Percentiles rank a stretch among this genome's conserved stretches.
Evolutionary conservation across 345 rosid species (phyloP).

Genomic region (Microthlaspi erraticum): DNA sequence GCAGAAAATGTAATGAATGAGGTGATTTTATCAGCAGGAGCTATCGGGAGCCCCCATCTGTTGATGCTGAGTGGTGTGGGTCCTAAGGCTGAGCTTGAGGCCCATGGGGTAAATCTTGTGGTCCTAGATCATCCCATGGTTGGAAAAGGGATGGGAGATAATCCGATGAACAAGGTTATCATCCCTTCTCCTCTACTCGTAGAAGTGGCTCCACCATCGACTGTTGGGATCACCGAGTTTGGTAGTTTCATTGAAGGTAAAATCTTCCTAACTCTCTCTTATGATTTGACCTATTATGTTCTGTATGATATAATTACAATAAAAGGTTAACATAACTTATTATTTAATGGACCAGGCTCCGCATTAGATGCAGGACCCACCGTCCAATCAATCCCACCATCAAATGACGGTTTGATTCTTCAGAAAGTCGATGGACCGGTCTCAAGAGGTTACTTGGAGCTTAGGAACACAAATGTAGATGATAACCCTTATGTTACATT

Average conservation of each 20-base stretch:
- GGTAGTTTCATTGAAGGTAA: slow-evolving; percentile 55
- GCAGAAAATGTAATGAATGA: slow-evolving; percentile 45
- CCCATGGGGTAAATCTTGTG: slow-evolving; percentile 47
- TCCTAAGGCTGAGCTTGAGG: slow-evolving; percentile 53
- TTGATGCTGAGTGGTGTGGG: slow-evolving; percentile 78
- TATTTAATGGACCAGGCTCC: no score
- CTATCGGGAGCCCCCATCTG: slow-evolving; percentile 80
- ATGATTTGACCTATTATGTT: slow-evolving; percentile 42
- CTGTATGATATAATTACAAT: slow-evolving; percentile 5
- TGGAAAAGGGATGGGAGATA: slow-evolving; percentile 80
- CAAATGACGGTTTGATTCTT: neutral
- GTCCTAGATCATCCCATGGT: slow-evolving; percentile 59
- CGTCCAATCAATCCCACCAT: neutral
- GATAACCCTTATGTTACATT: slow-evolving; percentile 56
- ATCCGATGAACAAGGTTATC: slow-evolving; percentile 55
- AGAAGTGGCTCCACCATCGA: slow-evolving; percentile 55
- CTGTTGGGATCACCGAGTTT: slow-evolving; percentile 63
- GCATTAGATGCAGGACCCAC: no score
- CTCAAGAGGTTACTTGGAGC: neutral
- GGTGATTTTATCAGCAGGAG: slow-evolving; percentile 68
- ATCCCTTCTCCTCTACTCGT: slow-evolving; percentile 62
- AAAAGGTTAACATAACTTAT: neutral
- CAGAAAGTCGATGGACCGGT: neutral
- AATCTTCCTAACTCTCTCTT: slow-evolving; percentile 47
- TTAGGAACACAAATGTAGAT: neutral